Evolutionary conservation across 2,329 filamentous ascomycete species (phyloP), one percentile per base, ranked within the genome.

Genomic region (Sporothrix humicola): DNA sequence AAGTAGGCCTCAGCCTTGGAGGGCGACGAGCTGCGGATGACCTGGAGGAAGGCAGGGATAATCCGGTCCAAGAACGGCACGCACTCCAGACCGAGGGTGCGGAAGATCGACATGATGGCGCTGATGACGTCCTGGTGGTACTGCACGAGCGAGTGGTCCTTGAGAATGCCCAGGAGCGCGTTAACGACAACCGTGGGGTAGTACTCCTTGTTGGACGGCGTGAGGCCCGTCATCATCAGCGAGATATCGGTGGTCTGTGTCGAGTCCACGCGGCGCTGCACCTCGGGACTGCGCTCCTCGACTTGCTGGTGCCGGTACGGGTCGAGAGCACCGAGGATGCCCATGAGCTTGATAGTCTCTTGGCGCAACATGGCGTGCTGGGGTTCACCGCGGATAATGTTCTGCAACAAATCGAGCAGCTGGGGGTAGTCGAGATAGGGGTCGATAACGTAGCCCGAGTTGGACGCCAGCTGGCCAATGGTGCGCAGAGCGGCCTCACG

Each of bases 131-230:
- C 90, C 3, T 94, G 95, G 79, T 99, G 97, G 78, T 97, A 95
- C 79, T 97, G 93, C 13, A 92, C 89, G 4, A 99, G 86, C 0
- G 96, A 98, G 37, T 91, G 90, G 78, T 99, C 96, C 79, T 95
- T 97, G 50, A 99, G 84, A 77, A 99, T 95, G 73, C 94, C 92
- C 79, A 99, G 90, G 12, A 99, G 87, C 1, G 96, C 97, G 79
- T 97, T 97, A 80, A 99, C 98, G 65, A 98, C 96, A 20, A 99
- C 94, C 0, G 96, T 99, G 0, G 96, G 96, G 79, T 97, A 99
- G 82, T 99, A 99, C 79, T 99, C 96, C 79, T 99, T 97, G 79
- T 93, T 97, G 0, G 95, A 98, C 0, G 96, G 97, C 0, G 95
- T 98, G 56, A 98, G 86, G 15, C 97, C 96, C 58, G 93, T 94